Base-by-base conservation (phyloP, 1,139 yeast species). In the Pneumocystis sp. region DNA sequence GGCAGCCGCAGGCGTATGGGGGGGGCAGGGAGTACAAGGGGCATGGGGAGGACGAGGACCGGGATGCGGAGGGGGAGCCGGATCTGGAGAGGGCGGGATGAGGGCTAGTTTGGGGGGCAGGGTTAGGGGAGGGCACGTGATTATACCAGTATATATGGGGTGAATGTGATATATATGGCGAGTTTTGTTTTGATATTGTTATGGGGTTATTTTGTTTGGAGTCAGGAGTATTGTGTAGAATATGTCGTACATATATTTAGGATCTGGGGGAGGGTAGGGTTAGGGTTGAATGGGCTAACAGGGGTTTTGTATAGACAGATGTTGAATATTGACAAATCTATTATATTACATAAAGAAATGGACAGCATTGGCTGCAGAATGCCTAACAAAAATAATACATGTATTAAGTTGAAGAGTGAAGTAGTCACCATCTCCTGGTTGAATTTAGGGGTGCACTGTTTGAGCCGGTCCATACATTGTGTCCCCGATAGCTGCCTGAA, bases 401-500 rank as follows among this genome's bases (percentile, higher is more conserved):
- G 17, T 40, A 37, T 40, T 40, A 40, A 40, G 6, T 40, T 40
- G 2, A 15, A 3, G 2, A 40, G 19, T 12, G 12, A 3, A 21
- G 17, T 12, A 25, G 4, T 50, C 21, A 50, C 34, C 57, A 50
- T 50, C 7, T 50, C n/a, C 57, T 50, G 25, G 21, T 25, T 25
- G 57, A 29, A 25, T 25, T 50, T 17, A 50, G 25, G 25, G 57
- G 34, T 12, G 34, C 34, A 45, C 10, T 45, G 21, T 50, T 50
- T 50, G 63, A 44, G 59, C 67, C 67, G 45, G 67, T 25, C 57
- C 69, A 67, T n/a, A 65, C 50, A 63, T 65, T 34, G 21, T 44
- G 45, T 35, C 82, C 76, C 63, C 82, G 75, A 63, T 83, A 77
- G 65, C 83, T 78, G 64, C 82, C 75, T 69, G 82, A 79, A 65